Evolutionary conservation across 2,329 filamentous ascomycete species (phyloP), one percentile per base, ranked within the genome.

Genomic region (Ophiostoma novo-ulmi): DNA sequence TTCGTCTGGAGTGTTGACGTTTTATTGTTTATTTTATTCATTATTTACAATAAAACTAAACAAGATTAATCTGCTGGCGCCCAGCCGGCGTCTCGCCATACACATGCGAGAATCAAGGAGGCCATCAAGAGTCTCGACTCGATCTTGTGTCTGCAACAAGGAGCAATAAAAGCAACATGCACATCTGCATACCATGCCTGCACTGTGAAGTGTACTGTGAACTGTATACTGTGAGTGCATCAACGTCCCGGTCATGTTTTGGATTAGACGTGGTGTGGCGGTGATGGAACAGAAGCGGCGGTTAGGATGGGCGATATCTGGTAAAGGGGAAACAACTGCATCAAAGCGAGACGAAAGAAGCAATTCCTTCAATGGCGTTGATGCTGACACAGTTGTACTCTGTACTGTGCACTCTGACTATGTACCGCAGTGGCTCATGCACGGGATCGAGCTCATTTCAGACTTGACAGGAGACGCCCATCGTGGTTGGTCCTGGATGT

Each of bases 21-120:
- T 39, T 13, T 10, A 14, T 52, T 52, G 14, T n/a, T 52, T 6
- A 3, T 52, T n/a, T 52, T 52, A 52, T 39, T 39, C 2, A 39
- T 10, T 39, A 39, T 31, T 31, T 31, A 31, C 31, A 31, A 31
- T 31, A 31, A 4, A 31, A 31, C 31, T 31, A 31, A 31, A 39
- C 7, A 39, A 39, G 38, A 39, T 39, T 39, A 39, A 13, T 39
- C 44, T 22, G n/a, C 26, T 63, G 58, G 44, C 44, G 44, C 44
- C 44, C 44, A n/a, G 6, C 44, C 44, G 58, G 58, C 58, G 58
- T 63, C 58, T 63, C 58, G 58, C 58, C 58, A 63, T 63, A 63
- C 58, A 63, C 13, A 35, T 35, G 58, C 26, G 58, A 22, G 52
- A 31, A 35, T 31, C 58, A 26, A 35, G 58, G 58, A 63, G 26